Evolutionary conservation across 768 basidiomycete species (phyloP).

Genomic region (Naganishia randhawae): DNA sequence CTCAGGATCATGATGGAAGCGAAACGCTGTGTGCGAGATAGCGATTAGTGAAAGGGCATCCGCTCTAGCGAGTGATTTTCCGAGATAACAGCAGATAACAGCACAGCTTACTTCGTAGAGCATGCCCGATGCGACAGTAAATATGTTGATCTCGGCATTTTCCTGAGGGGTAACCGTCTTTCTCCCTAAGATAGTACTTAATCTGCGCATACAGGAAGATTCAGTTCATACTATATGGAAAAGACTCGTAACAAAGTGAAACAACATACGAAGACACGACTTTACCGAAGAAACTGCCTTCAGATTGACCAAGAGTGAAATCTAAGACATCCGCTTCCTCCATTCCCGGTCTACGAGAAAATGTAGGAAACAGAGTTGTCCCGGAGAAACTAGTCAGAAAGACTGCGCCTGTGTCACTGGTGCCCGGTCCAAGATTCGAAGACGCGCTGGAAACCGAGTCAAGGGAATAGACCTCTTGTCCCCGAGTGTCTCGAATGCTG

Average conservation of each 20-base stretch:
- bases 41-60: conserved; percentile 23
- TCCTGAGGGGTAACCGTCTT: conserved; percentile 35
- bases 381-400: conserved; percentile 87
- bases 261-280: conserved; percentile 24
- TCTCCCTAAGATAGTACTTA: conserved; percentile 12
- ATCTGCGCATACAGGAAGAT: neutral
- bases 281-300: conserved; percentile 18
- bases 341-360: conserved; percentile 68
- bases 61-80: neutral
- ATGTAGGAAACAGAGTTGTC: conserved; percentile 76
- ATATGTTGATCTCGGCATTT: conserved; percentile 95
- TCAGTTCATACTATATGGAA: neutral
- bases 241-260: neutral
- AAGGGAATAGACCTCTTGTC: conserved; percentile 71
- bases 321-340: conserved; percentile 74
- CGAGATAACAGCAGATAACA: neutral
- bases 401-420: conserved; percentile 54
- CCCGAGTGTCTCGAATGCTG: conserved; percentile 75
- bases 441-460: conserved; percentile 56
- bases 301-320: neutral
- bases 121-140: conserved; percentile 94
- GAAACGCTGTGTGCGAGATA: conserved; percentile 65
- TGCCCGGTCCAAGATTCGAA: conserved; percentile 46
- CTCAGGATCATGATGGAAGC: conserved; percentile 97
- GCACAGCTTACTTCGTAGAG: conserved; percentile 74